A percentile compares a stretch with the other conserved stretches of the same genome.
phyloP scores from a whole-genome alignment of 176 grass and related monocot genomes.

The Carex littledalei region DNA sequence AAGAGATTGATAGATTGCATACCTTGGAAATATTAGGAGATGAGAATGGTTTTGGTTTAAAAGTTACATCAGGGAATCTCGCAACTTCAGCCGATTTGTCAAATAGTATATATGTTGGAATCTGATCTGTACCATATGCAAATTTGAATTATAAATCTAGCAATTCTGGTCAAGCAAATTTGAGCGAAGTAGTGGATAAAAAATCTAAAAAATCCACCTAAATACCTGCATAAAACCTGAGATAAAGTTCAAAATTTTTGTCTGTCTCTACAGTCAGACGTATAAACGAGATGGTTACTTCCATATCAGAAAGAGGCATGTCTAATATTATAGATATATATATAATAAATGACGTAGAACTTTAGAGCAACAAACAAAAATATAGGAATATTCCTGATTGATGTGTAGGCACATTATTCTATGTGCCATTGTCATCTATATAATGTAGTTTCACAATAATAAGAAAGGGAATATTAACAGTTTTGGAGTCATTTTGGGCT shows the following conservation, averaged over 20 bases:
- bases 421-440: neutral
- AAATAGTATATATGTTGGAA: slow-evolving; percentile 96
- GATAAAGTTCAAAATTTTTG: neutral
- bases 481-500: neutral
- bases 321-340: too few species aligned
- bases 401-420: neutral
- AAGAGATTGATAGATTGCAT: slow-evolving; percentile 24
- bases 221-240: neutral
- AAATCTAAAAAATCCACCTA: neutral
- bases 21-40: slow-evolving; percentile 70
- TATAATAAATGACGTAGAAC: neutral
- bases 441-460: neutral
- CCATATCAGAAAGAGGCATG: neutral
- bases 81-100: slow-evolving; percentile 67
- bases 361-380: neutral
- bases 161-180: neutral
- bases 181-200: neutral
- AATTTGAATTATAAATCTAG: neutral
- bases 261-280: neutral
- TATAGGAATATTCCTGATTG: neutral
- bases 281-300: neutral
- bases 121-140: slow-evolving; percentile 54
- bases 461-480: neutral
- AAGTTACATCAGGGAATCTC: slow-evolving; percentile 67
- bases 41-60: slow-evolving; percentile 58